phyloP scores from a whole-genome alignment of 371 early-diverging fungal species.

The Vairimorpha apis region DNA sequence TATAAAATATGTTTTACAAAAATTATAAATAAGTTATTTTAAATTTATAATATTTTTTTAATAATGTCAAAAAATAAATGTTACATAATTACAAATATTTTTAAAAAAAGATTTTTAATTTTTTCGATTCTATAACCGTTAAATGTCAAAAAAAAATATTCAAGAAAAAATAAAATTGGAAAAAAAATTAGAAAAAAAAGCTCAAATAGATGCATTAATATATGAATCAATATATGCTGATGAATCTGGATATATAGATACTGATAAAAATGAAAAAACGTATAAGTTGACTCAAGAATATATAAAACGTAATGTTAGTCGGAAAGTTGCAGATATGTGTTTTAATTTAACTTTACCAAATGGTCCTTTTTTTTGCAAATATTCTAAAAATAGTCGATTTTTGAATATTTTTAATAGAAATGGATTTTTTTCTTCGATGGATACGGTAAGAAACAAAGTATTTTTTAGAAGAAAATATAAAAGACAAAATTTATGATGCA shows the following conservation, averaged over 20 bases:
- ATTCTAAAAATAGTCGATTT: slow-evolving; percentile 74
- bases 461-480: slow-evolving; percentile 76
- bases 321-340: slow-evolving; percentile 72
- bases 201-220: slow-evolving; percentile 22
- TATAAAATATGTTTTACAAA: background rate
- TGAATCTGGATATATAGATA: slow-evolving; percentile 66
- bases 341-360: slow-evolving; percentile 73
- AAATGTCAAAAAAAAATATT: slow-evolving; percentile 29
- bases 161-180: slow-evolving; percentile 39
- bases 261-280: slow-evolving; percentile 72
- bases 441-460: slow-evolving; percentile 76
- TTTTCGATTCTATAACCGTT: background rate
- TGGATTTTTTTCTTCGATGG: slow-evolving; percentile 81
- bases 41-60: too few species aligned
- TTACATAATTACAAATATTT: too few species aligned
- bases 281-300: slow-evolving; percentile 73
- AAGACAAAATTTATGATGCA: slow-evolving; percentile 80
- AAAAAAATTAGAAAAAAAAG: slow-evolving; percentile 32
- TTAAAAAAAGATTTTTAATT: too few species aligned
- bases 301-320: slow-evolving; percentile 70
- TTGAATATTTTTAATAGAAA: slow-evolving; percentile 71
- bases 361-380: slow-evolving; percentile 77
- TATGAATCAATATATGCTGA: slow-evolving; percentile 48
- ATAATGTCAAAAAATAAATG: too few species aligned
- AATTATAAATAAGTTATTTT: background rate